Evolutionary conservation across 306 rosid species (phyloP).

Genomic region (Macrotyloma uniflorum): DNA sequence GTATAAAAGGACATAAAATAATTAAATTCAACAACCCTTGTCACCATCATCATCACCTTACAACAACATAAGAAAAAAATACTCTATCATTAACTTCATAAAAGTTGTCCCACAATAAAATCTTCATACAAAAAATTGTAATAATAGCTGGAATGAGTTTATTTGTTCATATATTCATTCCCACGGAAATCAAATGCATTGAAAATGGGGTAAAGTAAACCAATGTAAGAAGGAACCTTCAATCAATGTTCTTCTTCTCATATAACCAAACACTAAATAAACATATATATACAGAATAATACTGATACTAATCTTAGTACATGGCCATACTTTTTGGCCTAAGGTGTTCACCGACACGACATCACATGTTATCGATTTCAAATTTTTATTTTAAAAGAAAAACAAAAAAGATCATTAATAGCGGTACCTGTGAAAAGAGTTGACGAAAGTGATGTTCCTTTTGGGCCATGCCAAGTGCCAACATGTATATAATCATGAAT

Average conservation of each 20-base stretch:
- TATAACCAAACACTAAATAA: not conserved
- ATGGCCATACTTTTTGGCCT: constrained; percentile 25
- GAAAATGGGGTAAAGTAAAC: constrained; percentile 2
- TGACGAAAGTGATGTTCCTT: constrained; percentile 36
- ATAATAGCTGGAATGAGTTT: not conserved
- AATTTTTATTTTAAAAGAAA: not conserved
- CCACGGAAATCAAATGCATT: not conserved
- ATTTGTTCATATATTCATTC: not conserved
- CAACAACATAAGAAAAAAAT: not conserved
- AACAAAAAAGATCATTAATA: not conserved
- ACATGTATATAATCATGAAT: constrained; percentile 28
- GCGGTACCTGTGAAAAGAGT: constrained; percentile 34
- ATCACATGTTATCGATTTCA: constrained; percentile 31
- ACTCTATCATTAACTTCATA: not conserved
- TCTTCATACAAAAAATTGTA: not conserved
- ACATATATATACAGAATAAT: not conserved
- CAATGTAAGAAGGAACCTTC: not conserved
- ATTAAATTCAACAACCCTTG: too few relatives aligned
- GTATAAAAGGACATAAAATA: too few relatives aligned
- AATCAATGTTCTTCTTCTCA: not conserved
- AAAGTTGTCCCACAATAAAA: not conserved
- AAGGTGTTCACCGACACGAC: constrained; percentile 42
- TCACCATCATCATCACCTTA: not conserved
- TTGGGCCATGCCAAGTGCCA: constrained; percentile 10
- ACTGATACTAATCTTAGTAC: not conserved